Evolutionary conservation across 331 rosid species (phyloP).

Genomic region (Acacia concinna): DNA sequence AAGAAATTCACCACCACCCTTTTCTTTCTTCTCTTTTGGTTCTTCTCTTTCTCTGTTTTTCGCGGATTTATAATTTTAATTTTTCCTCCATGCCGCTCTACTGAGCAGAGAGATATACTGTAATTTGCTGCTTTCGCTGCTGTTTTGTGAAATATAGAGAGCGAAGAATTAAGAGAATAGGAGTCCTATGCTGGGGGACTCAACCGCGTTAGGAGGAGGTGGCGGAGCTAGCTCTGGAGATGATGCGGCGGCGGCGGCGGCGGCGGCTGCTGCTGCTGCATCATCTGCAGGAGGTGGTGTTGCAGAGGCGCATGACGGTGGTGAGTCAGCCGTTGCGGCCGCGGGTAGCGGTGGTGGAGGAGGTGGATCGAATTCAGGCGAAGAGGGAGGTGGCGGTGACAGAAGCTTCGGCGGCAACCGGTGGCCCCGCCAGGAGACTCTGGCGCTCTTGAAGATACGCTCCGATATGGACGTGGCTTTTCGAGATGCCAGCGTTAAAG

Average conservation of each 20-base stretch:
- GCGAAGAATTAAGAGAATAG: neutral
- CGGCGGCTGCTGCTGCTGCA: neutral
- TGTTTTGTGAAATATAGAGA: conserved; percentile 26
- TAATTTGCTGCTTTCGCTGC: conserved; percentile 44
- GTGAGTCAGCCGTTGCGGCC: conserved; percentile 4
- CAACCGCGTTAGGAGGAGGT: conserved; percentile 47
- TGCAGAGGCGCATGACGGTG: conserved; percentile 15
- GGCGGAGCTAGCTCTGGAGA: conserved; percentile 47
- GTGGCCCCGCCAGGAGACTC: conserved; percentile 94
- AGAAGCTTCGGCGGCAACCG: conserved; percentile 83
- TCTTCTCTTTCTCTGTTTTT: conserved; percentile 11
- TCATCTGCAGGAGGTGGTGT: neutral
- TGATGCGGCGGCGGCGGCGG: conserved; percentile 26
- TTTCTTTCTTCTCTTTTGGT: neutral
- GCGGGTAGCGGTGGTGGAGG: conserved; percentile 27
- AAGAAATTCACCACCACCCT: conserved; percentile 71
- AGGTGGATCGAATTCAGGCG: conserved; percentile 66
- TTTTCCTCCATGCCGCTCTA: conserved; percentile 31
- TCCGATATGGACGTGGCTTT: conserved; percentile 87
- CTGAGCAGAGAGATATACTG: conserved; percentile 34
- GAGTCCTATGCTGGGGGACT: conserved; percentile 84
- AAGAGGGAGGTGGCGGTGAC: conserved; percentile 76
- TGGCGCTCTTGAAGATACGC: conserved; percentile 82
- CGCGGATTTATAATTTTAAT: conserved; percentile 35
- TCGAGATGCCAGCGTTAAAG: conserved; percentile 89